Base-by-base conservation (phyloP, 1,139 yeast species). In the Pichia sp. region DNA sequence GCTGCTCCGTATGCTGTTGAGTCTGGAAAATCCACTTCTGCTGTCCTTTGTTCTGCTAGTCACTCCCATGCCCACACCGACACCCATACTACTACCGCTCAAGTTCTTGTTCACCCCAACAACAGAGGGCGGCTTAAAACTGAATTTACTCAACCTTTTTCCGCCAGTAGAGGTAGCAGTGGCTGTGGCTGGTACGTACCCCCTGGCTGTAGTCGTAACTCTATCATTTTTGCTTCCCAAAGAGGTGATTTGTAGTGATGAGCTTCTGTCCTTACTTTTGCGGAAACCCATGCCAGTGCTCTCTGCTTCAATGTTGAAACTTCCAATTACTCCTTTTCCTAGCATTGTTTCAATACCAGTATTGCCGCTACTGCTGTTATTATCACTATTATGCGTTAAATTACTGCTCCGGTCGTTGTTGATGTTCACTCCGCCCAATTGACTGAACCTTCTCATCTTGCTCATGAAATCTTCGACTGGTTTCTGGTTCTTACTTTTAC, bases 361-460 rank as follows among this genome's bases (percentile, higher is more conserved):
- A 10, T 12, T 9, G 4, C 1, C 12, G 12, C 21, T 22, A 5
- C 10, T 29, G 9, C 26, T 22, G 13, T 3, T 22, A 21, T 5
- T 20, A 22, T 14, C 16, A 15, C 9, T 30, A 12, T 14, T 15
- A 10, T 3, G 12, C 6, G 6, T 16, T 5, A 6, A 11, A 24
- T 10, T 19, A 18, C 23, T 24, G 13, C 8, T 9, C 22, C 22
- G 10, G 22, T 21, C 22, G 11, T 11, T 21, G 22, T 11, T 21
- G 8, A 8, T 21, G 22, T 21, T 20, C 7, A 5, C 15, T 25
- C 23, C 35, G 16, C 40, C 44, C 26, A 33, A 31, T n/a, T 44
- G 40, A 9, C 48, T 45, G 27, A 49, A 49, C 31, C 48, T 42
- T 16, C 49, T 52, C 20, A 52, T 38, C 18, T 52, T 51, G 23